These are phyloP conservation scores for Coemansia sp. DNA, from an alignment of 192 early-diverging fungal species.

Conservation along the genomic window DNA sequence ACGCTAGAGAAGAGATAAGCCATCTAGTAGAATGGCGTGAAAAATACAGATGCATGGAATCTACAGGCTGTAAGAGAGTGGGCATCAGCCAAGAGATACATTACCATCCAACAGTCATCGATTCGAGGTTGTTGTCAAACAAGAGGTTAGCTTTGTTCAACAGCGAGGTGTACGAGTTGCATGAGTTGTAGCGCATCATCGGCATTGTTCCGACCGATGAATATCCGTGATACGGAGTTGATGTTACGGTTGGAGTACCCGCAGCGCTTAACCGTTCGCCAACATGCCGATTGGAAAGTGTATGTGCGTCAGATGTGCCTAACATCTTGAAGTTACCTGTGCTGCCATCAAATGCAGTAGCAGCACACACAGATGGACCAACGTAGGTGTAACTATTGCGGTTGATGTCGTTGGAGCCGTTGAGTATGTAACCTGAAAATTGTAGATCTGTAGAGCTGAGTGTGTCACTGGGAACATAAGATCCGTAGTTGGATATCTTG, in stretches of 20 bases:
- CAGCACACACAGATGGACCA: not conserved
- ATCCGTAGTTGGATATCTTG: conserved; percentile 9
- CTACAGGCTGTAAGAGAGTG: not conserved
- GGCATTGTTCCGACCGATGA: conserved; percentile 23
- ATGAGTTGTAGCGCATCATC: conserved; percentile 51
- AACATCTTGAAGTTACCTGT: conserved; percentile 11
- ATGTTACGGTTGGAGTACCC: conserved; percentile 5
- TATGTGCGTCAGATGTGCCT: conserved; percentile 5
- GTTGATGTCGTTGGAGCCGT: conserved; percentile 11
- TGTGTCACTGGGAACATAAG: conserved; percentile 13
- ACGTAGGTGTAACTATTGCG: conserved; percentile 5
- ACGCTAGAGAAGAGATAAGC: not conserved
- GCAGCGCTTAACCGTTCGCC: not conserved
- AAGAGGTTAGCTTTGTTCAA: conserved; percentile 74
- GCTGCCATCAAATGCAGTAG: conserved; percentile 5
- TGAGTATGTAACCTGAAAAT: conserved; percentile 46
- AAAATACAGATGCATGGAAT: not conserved
- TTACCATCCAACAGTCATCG: conserved; percentile 67
- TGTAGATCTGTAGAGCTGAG: conserved; percentile 39
- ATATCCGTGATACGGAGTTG: conserved; percentile 20
- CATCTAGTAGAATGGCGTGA: not conserved
- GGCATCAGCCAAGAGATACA: conserved; percentile 6
- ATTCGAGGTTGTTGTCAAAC: conserved; percentile 66
- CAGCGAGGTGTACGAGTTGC: conserved; percentile 62
- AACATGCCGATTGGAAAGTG: conserved; percentile 1